Evolutionary conservation across 2,329 filamentous ascomycete species (phyloP).

Genomic region (Fusarium austroafricanum): DNA sequence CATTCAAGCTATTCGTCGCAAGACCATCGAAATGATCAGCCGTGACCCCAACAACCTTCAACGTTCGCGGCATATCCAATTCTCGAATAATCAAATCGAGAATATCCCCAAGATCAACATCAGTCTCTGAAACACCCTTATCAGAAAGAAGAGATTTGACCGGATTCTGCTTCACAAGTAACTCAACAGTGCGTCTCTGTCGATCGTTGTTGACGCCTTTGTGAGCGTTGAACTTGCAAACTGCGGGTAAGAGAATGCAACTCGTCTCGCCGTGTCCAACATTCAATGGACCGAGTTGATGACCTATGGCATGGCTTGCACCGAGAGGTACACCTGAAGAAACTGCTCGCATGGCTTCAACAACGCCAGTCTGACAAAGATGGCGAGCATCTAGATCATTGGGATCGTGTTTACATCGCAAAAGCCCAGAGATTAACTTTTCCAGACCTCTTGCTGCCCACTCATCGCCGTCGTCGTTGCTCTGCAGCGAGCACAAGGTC

Average conservation of each 20-base stretch:
- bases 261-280: slow-evolving; percentile 20
- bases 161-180: neutral
- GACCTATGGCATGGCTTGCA: slow-evolving; percentile 22
- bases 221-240: slow-evolving; percentile 11
- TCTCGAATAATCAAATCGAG: slow-evolving; percentile 11
- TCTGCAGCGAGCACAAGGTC: slow-evolving; percentile 15
- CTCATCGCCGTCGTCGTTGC: neutral
- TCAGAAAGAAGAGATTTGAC: neutral
- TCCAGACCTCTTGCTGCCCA: neutral
- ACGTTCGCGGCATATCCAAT: neutral
- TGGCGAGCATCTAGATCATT: slow-evolving; percentile 8
- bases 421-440: slow-evolving; percentile 1
- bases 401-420: slow-evolving; percentile 1
- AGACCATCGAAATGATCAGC: neutral
- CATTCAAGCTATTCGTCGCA: slow-evolving; percentile 10
- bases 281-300: slow-evolving; percentile 13
- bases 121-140: neutral
- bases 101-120: neutral
- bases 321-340: slow-evolving; percentile 13
- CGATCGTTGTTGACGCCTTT: neutral
- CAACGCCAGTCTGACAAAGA: slow-evolving; percentile 6
- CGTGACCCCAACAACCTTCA: neutral
- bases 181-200: neutral
- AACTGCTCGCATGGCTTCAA: slow-evolving; percentile 14
- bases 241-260: slow-evolving; percentile 16